phyloP scores from a whole-genome alignment of 495 filamentous ascomycete species.

The Xanthoparmelia taractica region DNA sequence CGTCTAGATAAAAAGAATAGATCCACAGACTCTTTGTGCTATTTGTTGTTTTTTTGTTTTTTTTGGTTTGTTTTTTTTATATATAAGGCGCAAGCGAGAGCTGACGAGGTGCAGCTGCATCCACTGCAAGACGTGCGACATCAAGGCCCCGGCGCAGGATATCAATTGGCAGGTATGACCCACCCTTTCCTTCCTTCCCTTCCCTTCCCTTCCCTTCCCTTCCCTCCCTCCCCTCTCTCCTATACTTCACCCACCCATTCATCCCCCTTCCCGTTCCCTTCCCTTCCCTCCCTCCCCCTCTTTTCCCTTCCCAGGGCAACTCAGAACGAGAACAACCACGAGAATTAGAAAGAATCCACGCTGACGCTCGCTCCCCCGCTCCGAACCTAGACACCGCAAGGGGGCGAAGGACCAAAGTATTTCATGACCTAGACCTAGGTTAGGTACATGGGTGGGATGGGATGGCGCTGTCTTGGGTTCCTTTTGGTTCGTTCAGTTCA shows the following conservation, averaged over 20 bases:
- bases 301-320: too few species aligned
- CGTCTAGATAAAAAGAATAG: neutral
- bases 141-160: slow-evolving; percentile 92
- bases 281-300: too few species aligned
- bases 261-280: too few species aligned
- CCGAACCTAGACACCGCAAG: slow-evolving; percentile 61
- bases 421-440: slow-evolving; percentile 60
- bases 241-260: too few species aligned
- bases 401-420: slow-evolving; percentile 95
- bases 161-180: slow-evolving; percentile 70
- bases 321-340: too few species aligned
- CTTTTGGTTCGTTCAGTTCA: too few species aligned
- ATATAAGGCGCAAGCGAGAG: neutral
- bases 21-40: neutral
- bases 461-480: too few species aligned
- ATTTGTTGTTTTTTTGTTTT: too few species aligned
- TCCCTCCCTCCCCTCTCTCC: too few species aligned
- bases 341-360: neutral
- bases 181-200: neutral
- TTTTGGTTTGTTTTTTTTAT: too few species aligned
- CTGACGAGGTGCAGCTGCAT: slow-evolving; percentile 61
- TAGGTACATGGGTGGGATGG: too few species aligned
- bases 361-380: neutral
- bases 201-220: neutral
- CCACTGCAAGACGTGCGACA: slow-evolving; percentile 99